phyloP scores from a whole-genome alignment of 1,284 basidiomycete species.

The Ganoderma lucidum region DNA sequence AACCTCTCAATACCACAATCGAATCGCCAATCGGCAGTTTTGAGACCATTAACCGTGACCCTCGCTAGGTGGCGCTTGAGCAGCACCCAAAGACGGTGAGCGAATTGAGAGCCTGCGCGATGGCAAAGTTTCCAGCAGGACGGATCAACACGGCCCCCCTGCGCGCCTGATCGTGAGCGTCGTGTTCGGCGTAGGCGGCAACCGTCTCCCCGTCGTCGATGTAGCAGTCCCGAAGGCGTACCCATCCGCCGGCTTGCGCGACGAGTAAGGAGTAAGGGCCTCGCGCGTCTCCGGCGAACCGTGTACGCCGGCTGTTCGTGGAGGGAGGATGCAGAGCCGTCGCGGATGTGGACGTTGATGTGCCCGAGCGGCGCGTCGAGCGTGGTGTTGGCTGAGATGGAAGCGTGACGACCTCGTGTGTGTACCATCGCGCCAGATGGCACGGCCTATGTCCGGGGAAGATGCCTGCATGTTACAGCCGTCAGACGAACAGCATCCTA shows the following conservation, averaged over 20 bases:
- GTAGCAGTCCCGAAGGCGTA: conserved; percentile 64
- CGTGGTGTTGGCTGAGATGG: conserved; percentile 47
- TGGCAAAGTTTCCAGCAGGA: conserved; percentile 44
- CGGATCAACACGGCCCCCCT: conserved; percentile 45
- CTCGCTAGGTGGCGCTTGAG: conserved; percentile 33
- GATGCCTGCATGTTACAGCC: no score
- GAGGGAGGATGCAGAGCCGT: conserved; percentile 63
- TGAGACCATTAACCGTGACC: conserved; percentile 29
- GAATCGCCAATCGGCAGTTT: conserved; percentile 29
- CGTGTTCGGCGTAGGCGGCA: conserved; percentile 58
- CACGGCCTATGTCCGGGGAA: no score
- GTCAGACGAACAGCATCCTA: not conserved
- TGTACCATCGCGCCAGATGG: no score
- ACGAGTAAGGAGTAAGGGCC: conserved; percentile 63
- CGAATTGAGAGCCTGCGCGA: conserved; percentile 40
- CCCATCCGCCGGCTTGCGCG: conserved; percentile 54
- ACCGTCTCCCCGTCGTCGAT: conserved; percentile 70
- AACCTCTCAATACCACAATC: conserved; percentile 28
- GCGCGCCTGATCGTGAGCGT: conserved; percentile 51
- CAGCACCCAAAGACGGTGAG: conserved; percentile 48
- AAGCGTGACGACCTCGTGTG: no score
- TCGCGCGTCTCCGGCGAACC: conserved; percentile 62
- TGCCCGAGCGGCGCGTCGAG: conserved; percentile 68
- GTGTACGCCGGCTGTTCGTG: conserved; percentile 66
- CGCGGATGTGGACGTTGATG: conserved; percentile 75